Percentiles rank a stretch among this genome's conserved stretches.
phyloP scores from a whole-genome alignment of 1,284 basidiomycete genomes.

The Naganishia liquefaciens region DNA sequence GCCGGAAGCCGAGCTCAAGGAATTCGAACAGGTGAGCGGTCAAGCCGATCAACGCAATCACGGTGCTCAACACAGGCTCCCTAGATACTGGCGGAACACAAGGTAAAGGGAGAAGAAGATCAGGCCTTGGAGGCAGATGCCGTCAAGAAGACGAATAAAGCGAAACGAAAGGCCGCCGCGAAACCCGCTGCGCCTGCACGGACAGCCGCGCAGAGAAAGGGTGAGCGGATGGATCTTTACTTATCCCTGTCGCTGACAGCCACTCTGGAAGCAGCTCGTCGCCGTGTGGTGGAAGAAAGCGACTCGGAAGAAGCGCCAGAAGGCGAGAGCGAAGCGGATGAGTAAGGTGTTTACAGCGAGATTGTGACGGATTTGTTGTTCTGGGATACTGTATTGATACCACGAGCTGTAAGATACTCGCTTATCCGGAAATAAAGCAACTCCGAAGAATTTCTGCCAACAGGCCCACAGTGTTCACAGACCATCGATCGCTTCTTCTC shows the following conservation, averaged over 20 bases:
- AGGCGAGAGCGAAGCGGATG: constrained; percentile 2
- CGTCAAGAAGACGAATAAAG: constrained; percentile 73
- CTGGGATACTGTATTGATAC: no score
- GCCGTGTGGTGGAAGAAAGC: not conserved
- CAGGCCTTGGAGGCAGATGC: constrained; percentile 82
- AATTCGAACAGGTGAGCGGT: constrained; percentile 72
- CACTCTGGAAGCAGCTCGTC: not conserved
- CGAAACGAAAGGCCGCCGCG: constrained; percentile 62
- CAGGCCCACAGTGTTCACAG: no score
- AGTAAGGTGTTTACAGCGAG: not conserved
- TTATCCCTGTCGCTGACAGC: not conserved
- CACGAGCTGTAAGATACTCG: not conserved
- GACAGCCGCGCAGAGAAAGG: constrained; percentile 5
- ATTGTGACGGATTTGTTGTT: no score
- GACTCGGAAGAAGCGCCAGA: constrained; percentile 9
- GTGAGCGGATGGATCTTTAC: not conserved
- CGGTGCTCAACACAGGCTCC: constrained; percentile 11
- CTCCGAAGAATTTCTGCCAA: no score
- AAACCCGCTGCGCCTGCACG: constrained; percentile 34
- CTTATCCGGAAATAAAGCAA: no score
- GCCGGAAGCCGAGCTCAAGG: constrained; percentile 81
- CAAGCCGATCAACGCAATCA: not conserved
- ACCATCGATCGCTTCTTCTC: no score
- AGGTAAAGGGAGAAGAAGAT: constrained; percentile 83
- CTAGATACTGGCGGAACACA: constrained; percentile 79